A percentile compares a stretch with the other conserved stretches of the same genome.
These are phyloP conservation scores for Rubia tinctorum DNA, from an alignment of 305 asterid genomes.

Conservation along the genomic window DNA sequence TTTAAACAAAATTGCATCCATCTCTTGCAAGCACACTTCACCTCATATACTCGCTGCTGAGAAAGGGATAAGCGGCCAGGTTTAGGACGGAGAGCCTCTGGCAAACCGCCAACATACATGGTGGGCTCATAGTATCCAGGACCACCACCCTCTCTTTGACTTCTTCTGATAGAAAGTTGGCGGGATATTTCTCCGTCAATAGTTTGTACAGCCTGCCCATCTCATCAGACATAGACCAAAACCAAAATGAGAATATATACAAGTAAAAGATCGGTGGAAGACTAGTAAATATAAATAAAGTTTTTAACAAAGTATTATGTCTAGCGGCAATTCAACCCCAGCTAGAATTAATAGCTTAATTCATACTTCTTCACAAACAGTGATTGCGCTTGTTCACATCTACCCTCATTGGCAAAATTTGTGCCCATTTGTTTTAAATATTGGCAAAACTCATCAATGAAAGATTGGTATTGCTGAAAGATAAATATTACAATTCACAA, in stretches of 20 bases:
- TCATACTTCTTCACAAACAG: background rate
- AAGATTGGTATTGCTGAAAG: too few relatives aligned
- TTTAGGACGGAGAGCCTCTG: slow-evolving; percentile 96
- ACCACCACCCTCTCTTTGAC: slow-evolving; percentile 81
- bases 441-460: too few relatives aligned
- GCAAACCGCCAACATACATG: slow-evolving; percentile 64
- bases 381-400: background rate
- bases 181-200: slow-evolving; percentile 91
- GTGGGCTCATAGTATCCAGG: slow-evolving; percentile 63
- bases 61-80: slow-evolving; percentile 91
- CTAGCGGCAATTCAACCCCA: too few relatives aligned
- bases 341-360: too few relatives aligned
- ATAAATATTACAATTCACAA: too few relatives aligned
- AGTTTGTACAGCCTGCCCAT: slow-evolving; percentile 78
- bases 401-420: background rate
- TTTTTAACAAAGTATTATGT: too few relatives aligned
- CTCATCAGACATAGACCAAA: slow-evolving; percentile 3
- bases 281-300: background rate
- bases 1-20: background rate
- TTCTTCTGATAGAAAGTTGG: slow-evolving; percentile 69
- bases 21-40: slow-evolving; percentile 12
- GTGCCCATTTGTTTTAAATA: background rate
- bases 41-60: slow-evolving; percentile 99
- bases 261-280: background rate
- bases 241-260: background rate